Evolutionary conservation across 257 asterid species (phyloP), one percentile per base, ranked within the genome.

Genomic region (Primulina eburnea): DNA sequence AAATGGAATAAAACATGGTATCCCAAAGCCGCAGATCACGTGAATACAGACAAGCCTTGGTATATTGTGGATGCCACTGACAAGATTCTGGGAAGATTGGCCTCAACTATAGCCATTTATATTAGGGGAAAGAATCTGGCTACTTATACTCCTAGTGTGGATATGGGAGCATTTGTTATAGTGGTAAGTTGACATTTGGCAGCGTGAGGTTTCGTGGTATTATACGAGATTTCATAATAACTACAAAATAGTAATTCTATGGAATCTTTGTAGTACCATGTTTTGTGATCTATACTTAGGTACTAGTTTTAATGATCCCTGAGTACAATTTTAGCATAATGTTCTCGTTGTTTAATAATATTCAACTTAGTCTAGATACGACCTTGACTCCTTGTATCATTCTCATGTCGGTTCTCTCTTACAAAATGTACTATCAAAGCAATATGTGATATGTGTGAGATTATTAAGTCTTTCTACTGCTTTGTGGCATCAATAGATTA

Each of bases 1-100:
- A 82, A 90, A 63, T 90, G 96, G 98, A 93, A 93, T 64, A 85
- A 77, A 56, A 93, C 98, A 70, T 93, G 98, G 97, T 93, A 90
- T 67, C 97, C 98, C 20, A 93, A 93, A 83, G 97, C 92, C 57
- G 77, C 84, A 6, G 98, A 92, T 80, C 98, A 92, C 71, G 82
- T 92, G 6, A 85, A 88, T 32, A 92, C 96, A 6, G 88, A 78
- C 68, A 92, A 92, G 75, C 76, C 96, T 1, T 93, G 98, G 98
- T 90, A 88, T 38, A 57, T 93, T 4, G 98, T 90, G 67, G 98
- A 93, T 69, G 98, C 98, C 28, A 80, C 90, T 6, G 97, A 93
- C 81, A 85, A 85, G 81, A 87, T 90, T 63, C 96, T 93, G 2
- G 98, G 98, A 74, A 84, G 98, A 76, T 65, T 93, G 81, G 98